Base-by-base conservation (phyloP, 768 basidiomycete species). In the Russula abietina region DNA sequence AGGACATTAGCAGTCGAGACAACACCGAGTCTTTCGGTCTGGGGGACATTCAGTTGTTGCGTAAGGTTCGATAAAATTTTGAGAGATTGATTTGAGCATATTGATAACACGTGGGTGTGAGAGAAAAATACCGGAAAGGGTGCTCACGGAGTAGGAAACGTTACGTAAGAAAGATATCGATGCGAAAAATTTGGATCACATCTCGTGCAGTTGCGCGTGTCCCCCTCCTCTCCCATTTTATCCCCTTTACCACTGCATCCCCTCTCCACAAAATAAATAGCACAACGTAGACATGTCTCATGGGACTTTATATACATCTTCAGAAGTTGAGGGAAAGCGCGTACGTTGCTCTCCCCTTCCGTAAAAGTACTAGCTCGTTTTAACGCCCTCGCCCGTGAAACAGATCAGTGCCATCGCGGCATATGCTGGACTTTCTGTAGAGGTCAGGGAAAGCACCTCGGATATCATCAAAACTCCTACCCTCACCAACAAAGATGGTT, bases 401-500 rank as follows among this genome's bases (percentile, higher is more conserved):
- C 63, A 82, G 82, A 78, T 82, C 69, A 75, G 63, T 56, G 85
- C 86, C 24, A 80, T 76, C 56, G 88, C 84, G 64, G 86, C 86
- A 28, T 73, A 81, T 14, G 83, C 75, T 46, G 86, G 83, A 41
- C 69, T 89, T 64, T 78, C 83, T 53, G 66, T 90, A 60, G 81
- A 84, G 61, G 62, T 79, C 56, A 80, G 83, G 17, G 74, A 75
- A 22, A 70, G 67, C 59, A 89, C 88, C 73, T 78, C 77, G 59
- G 85, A 88, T 72, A 76, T 73, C 61, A 88, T 89, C 60, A 92
- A 93, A 79, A 83, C 96, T 68, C 96, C 97, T 30, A 87, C 88
- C 41, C 81, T 88, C 57, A 91, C 93, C 73, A 78, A 81, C 50
- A 74, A 78, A 16, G 84, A 93, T 73, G 93, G 93, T 59, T 83